Evolutionary conservation across 140 eudicot species (phyloP).

Genomic region (Ambrosia hybrid): DNA sequence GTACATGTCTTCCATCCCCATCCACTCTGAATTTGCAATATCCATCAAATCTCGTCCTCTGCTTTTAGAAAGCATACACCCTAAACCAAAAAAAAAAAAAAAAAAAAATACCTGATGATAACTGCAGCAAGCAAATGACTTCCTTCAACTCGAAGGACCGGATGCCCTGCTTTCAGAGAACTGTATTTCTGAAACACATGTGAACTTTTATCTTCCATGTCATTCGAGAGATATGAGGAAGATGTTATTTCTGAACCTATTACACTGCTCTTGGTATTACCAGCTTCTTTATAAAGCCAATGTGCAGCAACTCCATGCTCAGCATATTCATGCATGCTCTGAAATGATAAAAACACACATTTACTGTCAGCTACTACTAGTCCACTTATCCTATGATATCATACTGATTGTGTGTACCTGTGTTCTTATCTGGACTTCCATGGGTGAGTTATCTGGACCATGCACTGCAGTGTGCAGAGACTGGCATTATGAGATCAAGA

Average conservation of each 20-base stretch:
- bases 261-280: slow-evolving; percentile 38
- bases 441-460: slow-evolving; percentile 83
- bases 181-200: slow-evolving; percentile 45
- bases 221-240: slow-evolving; percentile 54
- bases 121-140: slow-evolving; percentile 97
- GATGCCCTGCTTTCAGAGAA: slow-evolving; percentile 77
- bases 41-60: not conserved
- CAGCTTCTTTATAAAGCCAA: slow-evolving; percentile 97
- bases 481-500: slow-evolving; percentile 49
- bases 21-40: slow-evolving; percentile 56
- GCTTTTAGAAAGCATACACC: too few relatives aligned
- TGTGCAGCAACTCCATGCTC: slow-evolving; percentile 98
- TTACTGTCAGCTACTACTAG: slow-evolving; percentile 17
- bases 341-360: slow-evolving; percentile 9
- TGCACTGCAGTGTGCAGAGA: slow-evolving; percentile 95
- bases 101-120: slow-evolving; percentile 60
- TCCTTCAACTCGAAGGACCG: slow-evolving; percentile 90
- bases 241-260: slow-evolving; percentile 47
- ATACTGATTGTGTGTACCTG: slow-evolving; percentile 49
- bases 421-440: slow-evolving; percentile 97
- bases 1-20: slow-evolving; percentile 77
- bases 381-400: not conserved
- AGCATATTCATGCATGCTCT: slow-evolving; percentile 98
- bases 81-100: not conserved
- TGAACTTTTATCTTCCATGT: slow-evolving; percentile 54